Conservation (phyloP, 2,329 filamentous ascomycete species). For the Monosporascus sp. region DNA sequence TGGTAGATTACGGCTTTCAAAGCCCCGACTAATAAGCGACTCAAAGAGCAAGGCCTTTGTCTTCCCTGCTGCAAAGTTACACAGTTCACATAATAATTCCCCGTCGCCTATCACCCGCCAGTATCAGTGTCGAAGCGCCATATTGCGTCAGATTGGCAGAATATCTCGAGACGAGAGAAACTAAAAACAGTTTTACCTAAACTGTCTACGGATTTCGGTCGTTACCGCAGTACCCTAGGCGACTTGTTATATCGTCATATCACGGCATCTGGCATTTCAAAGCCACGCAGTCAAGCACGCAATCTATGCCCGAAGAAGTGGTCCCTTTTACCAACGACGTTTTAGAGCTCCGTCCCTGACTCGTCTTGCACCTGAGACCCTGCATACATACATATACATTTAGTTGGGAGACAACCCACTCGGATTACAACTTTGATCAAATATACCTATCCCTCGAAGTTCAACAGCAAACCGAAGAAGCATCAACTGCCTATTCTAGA, state of each 20-base stretch:
- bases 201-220: not conserved
- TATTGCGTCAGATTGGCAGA: not conserved
- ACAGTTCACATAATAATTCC: not conserved
- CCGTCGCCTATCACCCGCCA: not conserved
- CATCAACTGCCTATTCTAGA: not conserved
- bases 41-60: too few relatives aligned
- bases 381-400: not conserved
- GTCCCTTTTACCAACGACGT: slow-evolving; percentile 5
- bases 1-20: too few relatives aligned
- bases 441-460: not conserved
- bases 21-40: too few relatives aligned
- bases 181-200: not conserved
- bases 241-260: slow-evolving; percentile 20
- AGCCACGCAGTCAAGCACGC: slow-evolving; percentile 13
- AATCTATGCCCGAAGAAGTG: slow-evolving; percentile 8
- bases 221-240: not conserved
- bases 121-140: not conserved
- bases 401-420: not conserved
- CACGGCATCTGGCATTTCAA: slow-evolving; percentile 17
- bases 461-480: not conserved
- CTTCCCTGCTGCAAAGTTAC: not conserved
- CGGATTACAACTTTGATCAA: not conserved
- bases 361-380: not conserved
- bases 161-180: not conserved
- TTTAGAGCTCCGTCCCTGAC: not conserved